Base-by-base conservation (phyloP, 179 eudicot species). In the Sideroxylon spinosum region DNA sequence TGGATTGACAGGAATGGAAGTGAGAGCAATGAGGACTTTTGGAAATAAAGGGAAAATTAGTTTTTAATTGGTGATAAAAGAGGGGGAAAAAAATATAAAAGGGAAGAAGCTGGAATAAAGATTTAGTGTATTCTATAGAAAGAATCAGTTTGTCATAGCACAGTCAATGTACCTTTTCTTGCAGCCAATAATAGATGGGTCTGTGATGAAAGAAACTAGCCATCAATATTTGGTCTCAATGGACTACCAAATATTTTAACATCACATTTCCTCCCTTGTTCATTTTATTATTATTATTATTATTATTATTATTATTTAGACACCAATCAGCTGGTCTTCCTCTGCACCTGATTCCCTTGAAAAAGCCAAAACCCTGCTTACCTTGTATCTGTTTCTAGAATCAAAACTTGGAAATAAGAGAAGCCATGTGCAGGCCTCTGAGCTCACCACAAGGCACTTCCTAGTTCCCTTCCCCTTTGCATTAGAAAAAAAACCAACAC, bases 371-470 rank as follows among this genome's bases (percentile, higher is more conserved):
- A 75, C 74, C 78, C 80, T 67, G 72, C 6, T 3, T 37, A 4
- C 44, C 44, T 6, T 3, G 44, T 37, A 71, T 72, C 73, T 76
- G 82, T 85, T 86, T 84, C 81, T 74, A 82, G 82, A 80, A 68
- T 83, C 86, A 86, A 84, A 73, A 76, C 97, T 84, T 94, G 88
- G 97, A 82, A 82, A 87, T 76, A 12, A 80, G 97, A 85, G 92
- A 86, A 86, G 87, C 84, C 98, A 92, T 92, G 98, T 92, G 97
- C 88, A 76, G 60, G 81, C 22, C 75, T 86, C 90, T 88, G 85
- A 81, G 91, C 89, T 87, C 82, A 86, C 82, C 98, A 92, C 95
- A 83, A 92, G 97, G 85, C 90, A 86, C 76, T 37, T 37, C n/a
- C n/a, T n/a, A n/a, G n/a, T n/a, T 37, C 44, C 44, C 44, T 37